Base-by-base conservation (phyloP, 2,329 filamentous ascomycete species). In the Aspergillus intermedius region DNA sequence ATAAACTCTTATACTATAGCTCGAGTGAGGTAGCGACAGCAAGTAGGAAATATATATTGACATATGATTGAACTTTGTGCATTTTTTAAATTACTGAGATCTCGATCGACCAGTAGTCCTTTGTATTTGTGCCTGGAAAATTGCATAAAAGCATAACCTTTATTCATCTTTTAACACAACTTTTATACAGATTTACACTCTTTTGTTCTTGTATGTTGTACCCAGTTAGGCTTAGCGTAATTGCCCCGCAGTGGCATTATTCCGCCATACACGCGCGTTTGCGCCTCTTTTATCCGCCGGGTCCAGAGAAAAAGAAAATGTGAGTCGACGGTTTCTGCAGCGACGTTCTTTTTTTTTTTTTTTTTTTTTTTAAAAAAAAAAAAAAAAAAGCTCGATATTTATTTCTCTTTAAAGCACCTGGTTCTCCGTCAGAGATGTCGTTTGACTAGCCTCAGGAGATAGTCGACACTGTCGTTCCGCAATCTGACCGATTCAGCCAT, bases 31-130 rank as follows among this genome's bases (percentile, higher is more conserved):
- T 50, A 47, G 25, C 40, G 49, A 46, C 41, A 49, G 49, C 43
- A 35, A 49, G 51, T 53, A 53, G 35, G 46, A 51, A 55, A 55
- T 57, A 57, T 57, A 55, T 57, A 55, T 52, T 47, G 46, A 15
- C 34, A 37, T 37, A 37, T 37, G 34, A 15, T 7, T 30, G 25
- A 19, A 19, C 9, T 37, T 10, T 37, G 34, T 37, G 34, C 9
- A n/a, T 37, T 30, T 12, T 37, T 6, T 17, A 30, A 30, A 3
- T 30, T 12, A 12, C 25, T 30, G 10, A 4, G 25, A 30, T 12
- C 25, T 10, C 4, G 10, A 30, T 30, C 9, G 8, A 30, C 25
- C 5, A 30, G 7, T 12, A 9, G 4, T 30, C 4, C 10, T 30
- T 30, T 30, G 25, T 30, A 30, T 5, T 30, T 30, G 10, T 30